Evolutionary conservation across 179 eudicot species (phyloP), one percentile per base, ranked within the genome.

Genomic region (Silene noctiflora): DNA sequence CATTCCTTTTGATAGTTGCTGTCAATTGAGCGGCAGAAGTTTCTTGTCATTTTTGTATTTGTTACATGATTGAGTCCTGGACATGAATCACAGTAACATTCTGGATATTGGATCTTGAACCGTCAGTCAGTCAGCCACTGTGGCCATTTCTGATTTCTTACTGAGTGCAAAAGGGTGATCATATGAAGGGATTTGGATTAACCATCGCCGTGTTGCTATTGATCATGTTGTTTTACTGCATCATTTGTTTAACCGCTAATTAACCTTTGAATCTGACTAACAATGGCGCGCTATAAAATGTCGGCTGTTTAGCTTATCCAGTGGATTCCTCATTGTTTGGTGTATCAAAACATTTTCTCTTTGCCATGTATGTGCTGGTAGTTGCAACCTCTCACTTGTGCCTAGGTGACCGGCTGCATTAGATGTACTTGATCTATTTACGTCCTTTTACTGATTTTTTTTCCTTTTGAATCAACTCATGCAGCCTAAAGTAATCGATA

Each of bases 401-500:
- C 69, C 31, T 17, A 14, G 48, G 22, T 16, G 19, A 33, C 24
- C 13, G 17, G n/a, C 12, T 31, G 46, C 33, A 11, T 62, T 62
- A 6, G 39, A 66, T 16, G 12, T 70, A 51, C 6, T 4, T 48
- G 44, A 5, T 55, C 17, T 25, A 46, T 69, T 67, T 67, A 22
- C n/a, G 1, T 46, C 60, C 7, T 48, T 69, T 21, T 22, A 17
- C 21, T 71, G 44, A 17, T n/a, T 7, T 39, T 55, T 65, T 55
- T 22, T 69, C 72, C 56, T 17, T 75, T 22, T 61, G 78, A 17
- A 46, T 77, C 64, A 27, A 62, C 58, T 66, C 5, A 67, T 82
- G 83, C 83, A 92, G 93, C 88, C 80, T n/a, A 89, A 85, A 81
- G 86, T 79, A 75, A 75, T 79, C 9, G 81, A 87, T 68, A 81